Evolutionary conservation across 306 rosid genomes (phyloP).

Genomic region (Citrullus colocynthis): DNA sequence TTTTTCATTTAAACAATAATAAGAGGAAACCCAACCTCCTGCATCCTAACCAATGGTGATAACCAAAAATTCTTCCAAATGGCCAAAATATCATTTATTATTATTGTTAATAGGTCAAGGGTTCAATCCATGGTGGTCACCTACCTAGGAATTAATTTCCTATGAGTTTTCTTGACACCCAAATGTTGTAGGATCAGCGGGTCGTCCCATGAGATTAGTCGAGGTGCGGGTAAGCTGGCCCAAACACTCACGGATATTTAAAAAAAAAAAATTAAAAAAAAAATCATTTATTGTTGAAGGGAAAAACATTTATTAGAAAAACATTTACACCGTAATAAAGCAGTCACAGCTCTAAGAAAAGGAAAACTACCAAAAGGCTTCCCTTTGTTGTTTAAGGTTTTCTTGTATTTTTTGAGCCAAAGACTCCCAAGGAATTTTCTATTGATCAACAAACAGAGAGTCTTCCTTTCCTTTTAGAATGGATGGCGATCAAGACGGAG

Average conservation of each 20-base stretch:
- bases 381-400: background rate
- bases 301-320: background rate
- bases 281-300: background rate
- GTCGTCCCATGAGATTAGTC: too few species aligned
- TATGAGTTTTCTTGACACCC: too few species aligned
- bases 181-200: too few species aligned
- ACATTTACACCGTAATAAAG: background rate
- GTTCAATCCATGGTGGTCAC: too few species aligned
- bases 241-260: too few species aligned
- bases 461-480: background rate
- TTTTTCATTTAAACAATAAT: background rate
- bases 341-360: background rate
- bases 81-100: background rate
- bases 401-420: background rate
- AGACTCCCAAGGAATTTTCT: background rate
- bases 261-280: too few species aligned
- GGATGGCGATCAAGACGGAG: background rate
- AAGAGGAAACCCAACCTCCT: background rate
- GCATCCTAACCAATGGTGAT: background rate
- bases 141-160: too few species aligned
- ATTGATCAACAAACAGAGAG: background rate
- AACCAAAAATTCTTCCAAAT: background rate
- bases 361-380: background rate
- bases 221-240: too few species aligned
- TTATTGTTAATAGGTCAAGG: background rate